Percentiles rank a stretch among this genome's conserved stretches.
Evolutionary conservation across 106 monocot genomes (phyloP).

Genomic region (Agapanthus africanus): DNA sequence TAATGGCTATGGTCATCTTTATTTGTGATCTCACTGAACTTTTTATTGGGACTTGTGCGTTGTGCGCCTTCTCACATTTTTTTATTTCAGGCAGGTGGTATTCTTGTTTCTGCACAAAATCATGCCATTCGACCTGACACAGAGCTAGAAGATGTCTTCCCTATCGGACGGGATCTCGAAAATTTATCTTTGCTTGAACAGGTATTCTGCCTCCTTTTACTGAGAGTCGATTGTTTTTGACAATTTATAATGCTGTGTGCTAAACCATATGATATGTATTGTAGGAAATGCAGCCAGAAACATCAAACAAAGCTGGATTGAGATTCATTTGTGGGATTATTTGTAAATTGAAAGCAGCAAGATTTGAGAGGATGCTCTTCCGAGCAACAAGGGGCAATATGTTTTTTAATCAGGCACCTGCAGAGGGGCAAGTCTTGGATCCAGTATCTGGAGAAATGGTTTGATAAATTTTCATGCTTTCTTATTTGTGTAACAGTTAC

Average conservation of each 20-base stretch:
- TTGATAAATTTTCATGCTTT: background rate
- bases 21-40: no score
- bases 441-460: conserved; percentile 89
- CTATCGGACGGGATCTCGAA: conserved; percentile 38
- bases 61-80: no score
- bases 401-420: conserved; percentile 93
- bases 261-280: conserved; percentile 7
- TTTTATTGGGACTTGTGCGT: no score
- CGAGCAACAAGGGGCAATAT: conserved; percentile 98
- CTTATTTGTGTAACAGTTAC: background rate
- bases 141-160: conserved; percentile 66
- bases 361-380: conserved; percentile 97
- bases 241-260: background rate
- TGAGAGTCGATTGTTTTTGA: background rate
- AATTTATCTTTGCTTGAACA: conserved; percentile 69
- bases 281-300: conserved; percentile 55
- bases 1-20: no score
- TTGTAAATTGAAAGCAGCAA: conserved; percentile 65
- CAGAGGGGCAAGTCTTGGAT: conserved; percentile 82
- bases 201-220: conserved; percentile 34
- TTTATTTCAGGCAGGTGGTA: conserved; percentile 87
- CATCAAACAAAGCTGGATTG: conserved; percentile 67
- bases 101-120: conserved; percentile 81
- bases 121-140: conserved; percentile 52
- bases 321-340: conserved; percentile 97